Evolutionary conservation across 768 basidiomycete genomes (phyloP), one percentile per base, ranked within the genome.

Genomic region (Pholiota molesta): DNA sequence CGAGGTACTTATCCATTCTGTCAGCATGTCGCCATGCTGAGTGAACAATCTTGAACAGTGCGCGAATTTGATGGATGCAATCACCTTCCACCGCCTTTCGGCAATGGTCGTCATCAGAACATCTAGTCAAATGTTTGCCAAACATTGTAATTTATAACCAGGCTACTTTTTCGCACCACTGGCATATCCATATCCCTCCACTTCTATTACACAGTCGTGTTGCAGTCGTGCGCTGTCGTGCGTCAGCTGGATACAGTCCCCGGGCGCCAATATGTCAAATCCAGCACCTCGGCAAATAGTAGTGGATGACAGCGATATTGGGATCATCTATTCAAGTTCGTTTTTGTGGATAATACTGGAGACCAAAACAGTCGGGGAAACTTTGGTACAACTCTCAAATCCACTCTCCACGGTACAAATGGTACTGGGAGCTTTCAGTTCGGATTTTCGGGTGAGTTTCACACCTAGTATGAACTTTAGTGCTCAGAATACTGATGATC

Each of bases 251-350:
- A 17, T 28, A 8, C 2, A 37, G 35, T 16, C 19, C 31, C 31
- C 23, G 19, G 19, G 53, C 39, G 17, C 35, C 17, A 37, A 17
- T n/a, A 58, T 59, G 62, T 8, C 17, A 52, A 23, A 16, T 21
- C 19, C 59, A 28, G 19, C 60, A 33, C 49, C 60, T 33, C 64
- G 71, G 31, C 63, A 56, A 29, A 61, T 72, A 31, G 63, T 72
- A 17, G 62, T 72, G 16, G 69, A 72, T 51, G 69, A 72, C 59
- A 68, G 49, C 35, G 66, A 72, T 52, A 54, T 61, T 39, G 53
- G 59, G 37, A 67, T 72, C 40, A 33, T 65, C 19, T 72, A 70
- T 59, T 65, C 65, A 5, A 57, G 52, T 31, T 35, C 60, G 0
- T 70, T 68, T 63, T 31, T 64, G 33, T 61, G 21, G 63, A 65